Evolutionary conservation across 352 stramenopile species (phyloP).

Genomic region (Peronospora belbahrii): DNA sequence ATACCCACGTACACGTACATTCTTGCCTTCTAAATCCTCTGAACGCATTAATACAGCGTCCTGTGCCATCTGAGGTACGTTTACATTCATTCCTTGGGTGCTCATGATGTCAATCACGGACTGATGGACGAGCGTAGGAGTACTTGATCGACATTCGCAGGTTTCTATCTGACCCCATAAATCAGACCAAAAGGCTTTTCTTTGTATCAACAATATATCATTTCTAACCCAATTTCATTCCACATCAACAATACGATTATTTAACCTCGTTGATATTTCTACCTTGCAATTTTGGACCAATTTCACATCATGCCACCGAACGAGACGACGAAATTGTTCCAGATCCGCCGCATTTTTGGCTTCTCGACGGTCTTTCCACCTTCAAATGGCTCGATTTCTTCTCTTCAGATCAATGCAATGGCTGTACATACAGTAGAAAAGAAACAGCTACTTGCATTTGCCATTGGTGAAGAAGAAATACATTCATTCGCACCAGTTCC

Average conservation of each 20-base stretch:
- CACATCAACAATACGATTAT: too few relatives aligned
- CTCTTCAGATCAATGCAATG: constrained; percentile 45
- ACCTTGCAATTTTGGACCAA: too few relatives aligned
- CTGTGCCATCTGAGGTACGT: constrained; percentile 49
- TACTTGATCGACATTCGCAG: background rate
- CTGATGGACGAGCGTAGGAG: background rate
- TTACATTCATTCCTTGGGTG: constrained; percentile 6
- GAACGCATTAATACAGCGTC: constrained; percentile 68
- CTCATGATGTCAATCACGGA: constrained; percentile 7
- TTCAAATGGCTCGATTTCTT: constrained; percentile 4
- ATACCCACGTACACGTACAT: constrained; percentile 55
- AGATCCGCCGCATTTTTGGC: constrained; percentile 63
- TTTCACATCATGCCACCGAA: constrained; percentile 10
- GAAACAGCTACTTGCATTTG: constrained; percentile 67
- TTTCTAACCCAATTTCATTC: background rate
- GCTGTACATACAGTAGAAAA: constrained; percentile 62
- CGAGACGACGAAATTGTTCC: constrained; percentile 60
- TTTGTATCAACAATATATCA: too few relatives aligned
- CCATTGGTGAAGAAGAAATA: constrained; percentile 32
- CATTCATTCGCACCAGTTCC: too few relatives aligned
- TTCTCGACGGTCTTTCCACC: constrained; percentile 1
- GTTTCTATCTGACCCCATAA: background rate
- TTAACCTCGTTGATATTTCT: too few relatives aligned
- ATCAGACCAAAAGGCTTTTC: too few relatives aligned
- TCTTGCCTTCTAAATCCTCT: constrained; percentile 70